Evolutionary conservation across 2,329 filamentous ascomycete species (phyloP), one percentile per base, ranked within the genome.

Genomic region (Fusarium goolgardi): DNA sequence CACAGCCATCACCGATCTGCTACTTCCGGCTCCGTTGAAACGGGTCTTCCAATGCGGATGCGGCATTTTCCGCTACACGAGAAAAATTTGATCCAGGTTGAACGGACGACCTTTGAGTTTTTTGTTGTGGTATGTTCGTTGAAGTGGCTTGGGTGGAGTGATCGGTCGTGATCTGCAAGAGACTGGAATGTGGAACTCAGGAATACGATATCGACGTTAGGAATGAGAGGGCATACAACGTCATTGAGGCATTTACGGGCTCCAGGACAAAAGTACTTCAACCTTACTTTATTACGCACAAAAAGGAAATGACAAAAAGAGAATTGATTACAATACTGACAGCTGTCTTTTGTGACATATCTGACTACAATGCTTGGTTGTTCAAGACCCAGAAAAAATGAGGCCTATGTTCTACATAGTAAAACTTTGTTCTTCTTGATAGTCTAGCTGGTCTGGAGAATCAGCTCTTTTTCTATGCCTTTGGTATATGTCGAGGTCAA

Each of bases 171-270:
- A 51, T 51, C 47, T 25, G n/a, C 34, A 21, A 11, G n/a, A 7
- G 1, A 27, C 47, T 51, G 47, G 47, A 51, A 51, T 51, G 47
- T 51, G 34, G 16, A 4, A 25, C n/a, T 3, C 8, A 0, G 10
- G n/a, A 51, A 51, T 37, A 29, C 47, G 34, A 51, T 13, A 16
- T 11, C 29, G 34, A 13, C 1, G 21, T 29, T 7, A 18, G 15
- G 32, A 11, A 29, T 25, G 13, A 29, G 0, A 10, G 13, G 13
- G 2, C 0, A 21, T 0, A 0, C 1, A 15, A 13, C n/a, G 11
- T 37, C 6, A 2, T n/a, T 29, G 47, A 51, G 47, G 10, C 13
- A 50, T 29, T 39, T 49, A 15, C 4, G 10, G 11, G 20, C 15
- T 1, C 1, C 2, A 3, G 8, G 18, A 34, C 3, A 10, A 37